Percentiles rank a stretch among this genome's conserved stretches.
These are phyloP conservation scores for Vicia faba DNA, from an alignment of 306 rosid genomes.

Conservation along the genomic window DNA sequence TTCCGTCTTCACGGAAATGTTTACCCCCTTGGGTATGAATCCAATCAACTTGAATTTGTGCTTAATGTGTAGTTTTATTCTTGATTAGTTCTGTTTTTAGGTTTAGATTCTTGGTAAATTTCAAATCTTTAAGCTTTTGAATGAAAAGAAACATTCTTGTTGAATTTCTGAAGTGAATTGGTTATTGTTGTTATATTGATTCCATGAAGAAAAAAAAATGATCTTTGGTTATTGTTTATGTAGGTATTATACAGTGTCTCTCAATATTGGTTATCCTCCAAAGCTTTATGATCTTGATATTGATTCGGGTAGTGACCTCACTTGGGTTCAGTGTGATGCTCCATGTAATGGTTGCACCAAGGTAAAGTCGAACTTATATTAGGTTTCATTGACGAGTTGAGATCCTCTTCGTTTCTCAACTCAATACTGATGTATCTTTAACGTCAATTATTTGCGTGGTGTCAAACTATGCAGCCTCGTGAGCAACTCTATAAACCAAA, in stretches of 20 bases:
- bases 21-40: slow-evolving; percentile 82
- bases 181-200: neutral
- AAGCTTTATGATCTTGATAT: slow-evolving; percentile 75
- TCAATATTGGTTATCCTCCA: slow-evolving; percentile 72
- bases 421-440: neutral
- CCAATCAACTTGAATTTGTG: too few relatives aligned
- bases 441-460: neutral
- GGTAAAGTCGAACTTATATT: slow-evolving; percentile 43
- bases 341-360: slow-evolving; percentile 87
- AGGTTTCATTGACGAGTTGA: neutral
- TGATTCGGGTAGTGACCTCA: slow-evolving; percentile 91
- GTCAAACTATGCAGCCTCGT: slow-evolving; percentile 54
- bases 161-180: slow-evolving; percentile 28
- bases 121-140: neutral
- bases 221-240: slow-evolving; percentile 26
- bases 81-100: slow-evolving; percentile 16
- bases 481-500: slow-evolving; percentile 65
- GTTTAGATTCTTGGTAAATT: slow-evolving; percentile 6
- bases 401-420: neutral
- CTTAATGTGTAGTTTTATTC: neutral
- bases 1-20: slow-evolving; percentile 76
- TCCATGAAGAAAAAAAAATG: neutral
- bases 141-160: slow-evolving; percentile 4
- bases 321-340: slow-evolving; percentile 98
- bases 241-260: slow-evolving; percentile 69